Evolutionary conservation across 371 early-diverging fungal species (phyloP).

Genomic region (Apophysomyces sp.): DNA sequence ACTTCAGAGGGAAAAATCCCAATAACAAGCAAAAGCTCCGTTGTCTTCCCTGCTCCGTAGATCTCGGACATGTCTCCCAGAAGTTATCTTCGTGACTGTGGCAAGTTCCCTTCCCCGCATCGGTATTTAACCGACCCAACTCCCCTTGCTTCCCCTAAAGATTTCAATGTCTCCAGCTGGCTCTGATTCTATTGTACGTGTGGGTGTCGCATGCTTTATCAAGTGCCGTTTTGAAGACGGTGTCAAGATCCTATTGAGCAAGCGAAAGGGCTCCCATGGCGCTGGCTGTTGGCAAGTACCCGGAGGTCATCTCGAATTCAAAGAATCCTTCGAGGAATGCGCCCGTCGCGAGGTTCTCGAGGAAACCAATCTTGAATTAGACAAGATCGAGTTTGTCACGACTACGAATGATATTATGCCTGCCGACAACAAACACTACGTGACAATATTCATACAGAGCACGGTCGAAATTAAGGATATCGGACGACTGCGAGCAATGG

Average conservation of each 20-base stretch:
- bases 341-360: slow-evolving; percentile 60
- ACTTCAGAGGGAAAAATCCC: no score
- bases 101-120: not conserved
- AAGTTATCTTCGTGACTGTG: not conserved
- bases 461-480: slow-evolving; percentile 16
- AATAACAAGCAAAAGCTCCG: no score
- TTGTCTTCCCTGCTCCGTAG: no score
- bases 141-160: not conserved
- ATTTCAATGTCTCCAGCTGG: slow-evolving; percentile 2
- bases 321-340: slow-evolving; percentile 61
- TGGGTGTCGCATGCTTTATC: slow-evolving; percentile 55
- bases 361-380: slow-evolving; percentile 53
- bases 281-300: slow-evolving; percentile 63
- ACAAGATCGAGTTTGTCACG: slow-evolving; percentile 37
- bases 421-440: slow-evolving; percentile 56
- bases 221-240: slow-evolving; percentile 29
- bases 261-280: slow-evolving; percentile 65
- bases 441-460: slow-evolving; percentile 62
- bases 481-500: slow-evolving; percentile 39
- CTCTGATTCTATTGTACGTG: slow-evolving; percentile 27
- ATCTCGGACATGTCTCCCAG: no score
- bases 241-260: slow-evolving; percentile 46
- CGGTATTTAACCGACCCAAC: not conserved
- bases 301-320: slow-evolving; percentile 67
- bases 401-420: slow-evolving; percentile 62